Evolutionary conservation across 2,329 filamentous ascomycete species (phyloP).

Genomic region (Colletotrichum endophyticum): DNA sequence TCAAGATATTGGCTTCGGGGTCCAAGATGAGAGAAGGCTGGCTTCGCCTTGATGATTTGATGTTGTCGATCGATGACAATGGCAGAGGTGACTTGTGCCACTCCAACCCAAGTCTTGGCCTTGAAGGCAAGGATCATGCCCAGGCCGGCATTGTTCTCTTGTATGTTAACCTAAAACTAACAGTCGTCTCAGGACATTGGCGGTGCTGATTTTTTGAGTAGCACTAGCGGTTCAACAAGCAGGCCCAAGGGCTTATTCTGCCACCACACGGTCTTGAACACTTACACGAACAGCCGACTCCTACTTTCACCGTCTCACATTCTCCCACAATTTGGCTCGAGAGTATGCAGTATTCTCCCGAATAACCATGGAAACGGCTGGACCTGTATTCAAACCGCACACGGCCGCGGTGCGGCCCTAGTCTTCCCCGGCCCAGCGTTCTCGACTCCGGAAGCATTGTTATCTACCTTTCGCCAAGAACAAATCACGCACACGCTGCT

Average conservation of each 20-base stretch:
- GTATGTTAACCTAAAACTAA: not conserved
- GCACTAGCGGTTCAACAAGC: not conserved
- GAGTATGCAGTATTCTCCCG: not conserved
- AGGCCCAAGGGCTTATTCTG: not conserved
- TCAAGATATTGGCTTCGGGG: not conserved
- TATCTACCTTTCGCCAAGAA: not conserved
- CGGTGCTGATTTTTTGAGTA: not conserved
- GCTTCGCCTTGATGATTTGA: not conserved
- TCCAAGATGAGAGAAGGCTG: not conserved
- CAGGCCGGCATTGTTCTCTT: not conserved
- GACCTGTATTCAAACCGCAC: not conserved
- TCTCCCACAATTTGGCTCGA: not conserved
- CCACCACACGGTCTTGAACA: not conserved
- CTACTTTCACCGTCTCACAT: not conserved
- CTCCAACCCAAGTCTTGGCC: not conserved
- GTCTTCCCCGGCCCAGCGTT: not conserved
- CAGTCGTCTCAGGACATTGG: not conserved
- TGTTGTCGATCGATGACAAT: not conserved
- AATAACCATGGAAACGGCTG: not conserved
- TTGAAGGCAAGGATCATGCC: not conserved
- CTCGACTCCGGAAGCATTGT: not conserved
- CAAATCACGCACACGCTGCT: not conserved
- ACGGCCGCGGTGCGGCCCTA: not conserved
- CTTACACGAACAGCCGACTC: not conserved
- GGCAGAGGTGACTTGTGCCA: not conserved